Evolutionary conservation across 192 early-diverging fungal species (phyloP), one percentile per base, ranked within the genome.

Genomic region (Mortierella alpina): DNA sequence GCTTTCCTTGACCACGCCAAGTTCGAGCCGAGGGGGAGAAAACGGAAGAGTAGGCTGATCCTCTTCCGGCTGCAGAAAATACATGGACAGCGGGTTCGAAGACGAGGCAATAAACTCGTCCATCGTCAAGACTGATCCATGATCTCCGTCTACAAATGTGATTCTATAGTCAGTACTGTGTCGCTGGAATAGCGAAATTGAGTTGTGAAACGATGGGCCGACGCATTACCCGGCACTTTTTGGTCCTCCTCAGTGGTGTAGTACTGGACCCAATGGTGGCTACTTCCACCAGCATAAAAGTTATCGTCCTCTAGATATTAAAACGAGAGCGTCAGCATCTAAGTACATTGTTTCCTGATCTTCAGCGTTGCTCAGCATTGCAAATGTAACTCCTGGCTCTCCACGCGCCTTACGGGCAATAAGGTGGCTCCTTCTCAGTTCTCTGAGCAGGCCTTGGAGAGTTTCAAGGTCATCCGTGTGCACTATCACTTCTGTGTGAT

Each of bases 221-320:
- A 8, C 52, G 20, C 17, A 14, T 55, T 61, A 75, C 72, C 72
- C 44, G 47, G n/a, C n/a, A n/a, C 73, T 20, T 70, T 67, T 51
- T 59, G 39, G 31, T 52, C 50, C 2, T 64, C 69, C 1, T 63
- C 47, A 5, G 40, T 65, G 7, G 65, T 77, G 63, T 84, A 84
- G 59, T 52, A 84, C 65, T 84, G 83, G 15, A 74, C 53, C 83
- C 83, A 84, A 18, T 71, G 83, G 54, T 84, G 83, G 31, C 70
- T 81, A 44, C 68, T 83, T 40, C 82, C 82, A 7, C 72, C 72
- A 20, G 82, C 73, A 20, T 75, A 76, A 39, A 83, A 83, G 56
- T 83, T 72, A 58, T 71, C 82, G 57, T 83, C 74, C 63, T 75
- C 82, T 83, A 52, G 39, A 17, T 39, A 42, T 51, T 10, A 31